Evolutionary conservation across 768 basidiomycete species (phyloP).

Genomic region (Chiua virens): DNA sequence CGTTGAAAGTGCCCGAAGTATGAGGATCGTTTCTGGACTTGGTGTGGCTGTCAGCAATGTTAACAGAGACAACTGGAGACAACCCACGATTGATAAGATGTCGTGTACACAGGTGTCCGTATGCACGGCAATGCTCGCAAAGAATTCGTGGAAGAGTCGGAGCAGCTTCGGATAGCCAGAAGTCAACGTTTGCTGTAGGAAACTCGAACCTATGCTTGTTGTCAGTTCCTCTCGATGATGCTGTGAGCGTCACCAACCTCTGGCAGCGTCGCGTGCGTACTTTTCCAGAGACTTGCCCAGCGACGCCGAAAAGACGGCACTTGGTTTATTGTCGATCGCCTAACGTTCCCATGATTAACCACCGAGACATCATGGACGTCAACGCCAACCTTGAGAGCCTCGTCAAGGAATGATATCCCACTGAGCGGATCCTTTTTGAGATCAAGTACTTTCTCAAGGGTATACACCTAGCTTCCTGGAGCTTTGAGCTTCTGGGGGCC

Average conservation of each 20-base stretch:
- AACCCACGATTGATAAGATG: constrained; percentile 76
- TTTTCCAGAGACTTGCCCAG: constrained; percentile 80
- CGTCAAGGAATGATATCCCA: constrained; percentile 81
- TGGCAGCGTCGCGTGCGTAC: constrained; percentile 75
- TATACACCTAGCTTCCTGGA: constrained; percentile 89
- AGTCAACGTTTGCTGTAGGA: constrained; percentile 87
- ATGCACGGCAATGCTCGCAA: constrained; percentile 91
- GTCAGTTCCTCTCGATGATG: constrained; percentile 2
- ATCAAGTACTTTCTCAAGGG: constrained; percentile 89
- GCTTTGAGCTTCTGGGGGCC: no score
- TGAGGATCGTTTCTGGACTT: constrained; percentile 89
- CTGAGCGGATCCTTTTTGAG: constrained; percentile 83
- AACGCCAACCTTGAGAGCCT: constrained; percentile 79
- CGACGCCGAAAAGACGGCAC: constrained; percentile 87
- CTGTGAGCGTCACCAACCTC: constrained; percentile 47
- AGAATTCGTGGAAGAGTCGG: constrained; percentile 95
- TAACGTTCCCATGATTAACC: constrained; percentile 31
- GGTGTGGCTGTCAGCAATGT: neutral
- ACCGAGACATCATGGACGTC: neutral
- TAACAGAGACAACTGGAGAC: constrained; percentile 1
- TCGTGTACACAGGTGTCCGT: constrained; percentile 92
- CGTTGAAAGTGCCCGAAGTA: constrained; percentile 77
- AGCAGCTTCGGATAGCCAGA: constrained; percentile 85
- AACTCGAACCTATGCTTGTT: constrained; percentile 66
- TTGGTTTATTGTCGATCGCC: constrained; percentile 90